phyloP scores from a whole-genome alignment of 73 alveolate genomes.

The Paramecium primaurelia region DNA sequence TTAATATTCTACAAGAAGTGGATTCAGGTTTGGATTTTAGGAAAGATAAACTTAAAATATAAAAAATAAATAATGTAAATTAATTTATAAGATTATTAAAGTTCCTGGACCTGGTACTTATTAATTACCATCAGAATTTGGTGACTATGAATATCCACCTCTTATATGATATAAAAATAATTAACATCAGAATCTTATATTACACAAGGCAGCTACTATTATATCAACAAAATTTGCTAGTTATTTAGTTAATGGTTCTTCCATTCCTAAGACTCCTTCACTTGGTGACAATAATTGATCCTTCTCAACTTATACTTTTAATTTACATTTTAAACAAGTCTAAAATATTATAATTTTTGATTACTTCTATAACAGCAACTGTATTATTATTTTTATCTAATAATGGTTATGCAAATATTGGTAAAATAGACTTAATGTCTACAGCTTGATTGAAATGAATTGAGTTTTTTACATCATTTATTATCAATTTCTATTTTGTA shows the following conservation, averaged over 20 bases:
- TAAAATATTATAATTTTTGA: background rate
- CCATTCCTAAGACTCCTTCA: conserved; percentile 59
- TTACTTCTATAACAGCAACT: conserved; percentile 52
- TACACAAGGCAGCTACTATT: conserved; percentile 16
- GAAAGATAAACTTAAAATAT: background rate
- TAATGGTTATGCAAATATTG: conserved; percentile 56
- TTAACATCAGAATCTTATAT: conserved; percentile 39
- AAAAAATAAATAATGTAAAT: background rate
- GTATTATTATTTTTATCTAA: conserved; percentile 31
- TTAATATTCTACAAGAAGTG: background rate
- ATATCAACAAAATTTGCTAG: conserved; percentile 20
- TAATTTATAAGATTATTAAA: background rate
- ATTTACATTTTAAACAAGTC: conserved; percentile 17
- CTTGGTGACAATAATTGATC: conserved; percentile 36
- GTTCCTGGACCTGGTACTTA: conserved; percentile 54
- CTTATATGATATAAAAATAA: background rate
- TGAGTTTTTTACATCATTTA: conserved; percentile 57
- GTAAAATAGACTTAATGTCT: conserved; percentile 48
- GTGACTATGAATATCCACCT: conserved; percentile 50
- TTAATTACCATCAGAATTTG: conserved; percentile 44
- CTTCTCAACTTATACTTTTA: conserved; percentile 12
- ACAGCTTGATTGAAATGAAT: conserved; percentile 51
- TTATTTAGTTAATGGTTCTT: conserved; percentile 56
- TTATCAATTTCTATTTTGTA: conserved; percentile 21
- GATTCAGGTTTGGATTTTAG: background rate